Conservation (phyloP, 768 basidiomycete genomes). For the Tremella yokohamensis region DNA sequence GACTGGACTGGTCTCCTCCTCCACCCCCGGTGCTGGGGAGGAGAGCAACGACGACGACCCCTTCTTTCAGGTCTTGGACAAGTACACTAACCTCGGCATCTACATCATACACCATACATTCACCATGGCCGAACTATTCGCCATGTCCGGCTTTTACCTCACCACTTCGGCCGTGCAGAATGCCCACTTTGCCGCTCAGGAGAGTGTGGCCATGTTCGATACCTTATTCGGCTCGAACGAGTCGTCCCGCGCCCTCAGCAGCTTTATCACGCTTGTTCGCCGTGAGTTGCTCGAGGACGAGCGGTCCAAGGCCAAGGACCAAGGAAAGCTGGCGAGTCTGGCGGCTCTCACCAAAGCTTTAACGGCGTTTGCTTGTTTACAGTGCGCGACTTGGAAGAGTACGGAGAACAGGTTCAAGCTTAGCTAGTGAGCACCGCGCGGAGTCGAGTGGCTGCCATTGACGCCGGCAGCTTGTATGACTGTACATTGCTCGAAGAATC, state of each 20-base stretch:
- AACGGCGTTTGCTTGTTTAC: conserved; percentile 52
- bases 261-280: conserved; percentile 51
- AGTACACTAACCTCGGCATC: conserved; percentile 52
- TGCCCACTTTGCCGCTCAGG: conserved; percentile 43
- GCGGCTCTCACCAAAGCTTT: conserved; percentile 52
- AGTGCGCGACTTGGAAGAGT: conserved; percentile 49
- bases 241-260: conserved; percentile 49
- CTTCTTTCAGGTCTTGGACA: conserved; percentile 50
- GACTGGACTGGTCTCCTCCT: conserved; percentile 5
- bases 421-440: conserved; percentile 35
- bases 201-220: conserved; percentile 41
- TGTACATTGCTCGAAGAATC: conserved; percentile 43
- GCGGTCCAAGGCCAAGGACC: conserved; percentile 28
- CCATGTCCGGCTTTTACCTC: conserved; percentile 53
- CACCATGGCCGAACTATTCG: conserved; percentile 52
- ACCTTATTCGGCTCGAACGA: conserved; percentile 52
- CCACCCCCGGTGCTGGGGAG: too few relatives aligned
- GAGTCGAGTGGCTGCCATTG: background rate
- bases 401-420: conserved; percentile 41
- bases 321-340: conserved; percentile 38
- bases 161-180: conserved; percentile 43
- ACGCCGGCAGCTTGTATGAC: conserved; percentile 48
- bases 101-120: conserved; percentile 52
- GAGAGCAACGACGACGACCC: conserved; percentile 18
- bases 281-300: conserved; percentile 48